Conservation (phyloP, 306 rosid genomes). For the Acacia acuminata region DNA sequence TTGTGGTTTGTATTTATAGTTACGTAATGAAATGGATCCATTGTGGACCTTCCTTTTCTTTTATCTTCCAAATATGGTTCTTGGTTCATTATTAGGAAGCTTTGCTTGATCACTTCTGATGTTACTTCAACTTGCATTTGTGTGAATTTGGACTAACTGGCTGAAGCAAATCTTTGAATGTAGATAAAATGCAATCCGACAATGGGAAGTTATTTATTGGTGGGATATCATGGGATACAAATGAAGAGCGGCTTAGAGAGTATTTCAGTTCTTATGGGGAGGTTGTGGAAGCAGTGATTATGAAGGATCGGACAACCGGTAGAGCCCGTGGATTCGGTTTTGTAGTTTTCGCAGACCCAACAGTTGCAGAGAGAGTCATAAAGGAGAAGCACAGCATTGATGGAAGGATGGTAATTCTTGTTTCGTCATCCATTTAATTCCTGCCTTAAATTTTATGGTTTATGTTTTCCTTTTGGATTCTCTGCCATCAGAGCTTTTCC, state of each 20-base stretch:
- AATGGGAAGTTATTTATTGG: constrained; percentile 92
- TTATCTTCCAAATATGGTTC: constrained; percentile 24
- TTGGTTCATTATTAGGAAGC: background rate
- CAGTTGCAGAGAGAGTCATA: constrained; percentile 74
- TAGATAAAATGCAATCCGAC: constrained; percentile 96
- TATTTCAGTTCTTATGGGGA: constrained; percentile 86
- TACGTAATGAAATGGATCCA: constrained; percentile 50
- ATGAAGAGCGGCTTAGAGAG: constrained; percentile 94
- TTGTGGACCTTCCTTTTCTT: constrained; percentile 3
- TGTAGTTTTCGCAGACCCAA: constrained; percentile 80
- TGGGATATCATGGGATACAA: constrained; percentile 99
- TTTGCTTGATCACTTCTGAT: constrained; percentile 23
- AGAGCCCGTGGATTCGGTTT: constrained; percentile 98
- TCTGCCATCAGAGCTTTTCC: background rate
- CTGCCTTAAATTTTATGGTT: constrained; percentile 33
- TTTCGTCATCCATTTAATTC: constrained; percentile 21
- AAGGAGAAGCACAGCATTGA: constrained; percentile 94
- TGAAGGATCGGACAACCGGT: constrained; percentile 99
- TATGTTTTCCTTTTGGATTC: constrained; percentile 32
- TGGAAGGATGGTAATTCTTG: constrained; percentile 84
- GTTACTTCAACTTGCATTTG: constrained; percentile 46
- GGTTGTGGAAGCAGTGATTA: constrained; percentile 94
- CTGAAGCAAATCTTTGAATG: constrained; percentile 44
- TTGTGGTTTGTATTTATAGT: constrained; percentile 26
- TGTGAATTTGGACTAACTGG: constrained; percentile 39